Evolutionary conservation across 2,329 filamentous ascomycete genomes (phyloP).

Genomic region (Coleophoma cylindrospora): DNA sequence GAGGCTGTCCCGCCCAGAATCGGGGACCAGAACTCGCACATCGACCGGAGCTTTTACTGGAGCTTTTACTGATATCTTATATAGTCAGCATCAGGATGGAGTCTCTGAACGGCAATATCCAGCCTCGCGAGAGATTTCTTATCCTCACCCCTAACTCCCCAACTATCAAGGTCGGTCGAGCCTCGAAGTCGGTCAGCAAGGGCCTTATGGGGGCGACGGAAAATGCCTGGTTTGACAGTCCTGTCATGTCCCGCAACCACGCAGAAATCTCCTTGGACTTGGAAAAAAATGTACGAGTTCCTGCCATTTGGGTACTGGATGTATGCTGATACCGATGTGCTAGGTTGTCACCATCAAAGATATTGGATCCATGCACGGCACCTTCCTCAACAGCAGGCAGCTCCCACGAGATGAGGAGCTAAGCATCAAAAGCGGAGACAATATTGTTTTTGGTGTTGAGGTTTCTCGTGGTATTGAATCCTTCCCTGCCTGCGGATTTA

Average conservation of each 20-base stretch:
- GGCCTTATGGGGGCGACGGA: conserved; percentile 35
- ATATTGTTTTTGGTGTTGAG: conserved; percentile 41
- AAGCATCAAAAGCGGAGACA: conserved; percentile 29
- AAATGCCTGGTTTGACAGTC: conserved; percentile 66
- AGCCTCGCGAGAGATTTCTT: conserved; percentile 14
- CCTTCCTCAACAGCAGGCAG: conserved; percentile 43
- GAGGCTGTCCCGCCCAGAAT: conserved; percentile 6
- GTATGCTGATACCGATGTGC: conserved; percentile 12
- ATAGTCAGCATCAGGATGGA: conserved; percentile 17
- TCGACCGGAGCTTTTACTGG: too few species aligned
- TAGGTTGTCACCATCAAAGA: conserved; percentile 45
- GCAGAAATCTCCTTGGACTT: conserved; percentile 46
- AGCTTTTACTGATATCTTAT: not conserved
- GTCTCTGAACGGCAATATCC: conserved; percentile 15
- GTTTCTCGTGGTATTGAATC: conserved; percentile 41
- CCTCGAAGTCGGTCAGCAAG: conserved; percentile 40
- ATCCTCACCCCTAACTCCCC: conserved; percentile 12
- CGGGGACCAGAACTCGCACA: not conserved
- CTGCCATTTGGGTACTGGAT: not conserved
- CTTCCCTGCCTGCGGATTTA: conserved; percentile 25
- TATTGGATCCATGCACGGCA: conserved; percentile 57
- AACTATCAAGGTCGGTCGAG: conserved; percentile 32
- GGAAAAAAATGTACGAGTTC: conserved; percentile 36
- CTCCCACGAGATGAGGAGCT: conserved; percentile 26
- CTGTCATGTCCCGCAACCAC: conserved; percentile 67